Evolutionary conservation across 2,329 filamentous ascomycete genomes (phyloP), one percentile per base, ranked within the genome.

Genomic region (Camillea tinctor): DNA sequence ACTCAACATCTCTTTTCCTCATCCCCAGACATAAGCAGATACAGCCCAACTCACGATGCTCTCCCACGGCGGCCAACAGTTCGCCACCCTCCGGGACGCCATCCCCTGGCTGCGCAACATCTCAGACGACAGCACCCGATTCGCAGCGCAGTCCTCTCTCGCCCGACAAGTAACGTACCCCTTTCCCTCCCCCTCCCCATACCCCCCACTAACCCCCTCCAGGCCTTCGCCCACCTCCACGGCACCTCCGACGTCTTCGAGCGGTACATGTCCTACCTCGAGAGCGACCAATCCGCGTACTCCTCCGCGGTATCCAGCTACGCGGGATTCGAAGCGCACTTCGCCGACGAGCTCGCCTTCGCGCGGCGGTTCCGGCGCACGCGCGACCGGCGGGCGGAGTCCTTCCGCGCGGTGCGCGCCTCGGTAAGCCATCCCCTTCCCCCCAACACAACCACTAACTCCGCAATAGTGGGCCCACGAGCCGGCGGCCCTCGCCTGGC

Each of bases 381-480:
- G 21, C 48, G 55, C 22, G 49, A 57, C 50, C 55, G 55, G 8
- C 48, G 55, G 7, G 24, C 52, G 13, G 55, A 57, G 26, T 21
- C 55, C 13, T 7, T 30, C 8, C 48, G 50, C 48, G 9, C 44
- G 49, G 22, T 52, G 49, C 20, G 24, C 13, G 19, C 15, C n/a
- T n/a, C n/a, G n/a, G n/a, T n/a, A n/a, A n/a, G n/a, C n/a, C n/a
- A n/a, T n/a, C n/a, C n/a, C n/a, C n/a, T n/a, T n/a, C n/a, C n/a
- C n/a, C n/a, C n/a, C n/a, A n/a, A n/a, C n/a, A n/a, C n/a, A n/a
- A n/a, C n/a, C n/a, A n/a, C n/a, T n/a, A n/a, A n/a, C n/a, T n/a
- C n/a, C n/a, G n/a, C n/a, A n/a, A n/a, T n/a, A n/a, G n/a, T 57
- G 55, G 55, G 48, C 15, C 50, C 48, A 52, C 50, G 55, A 57